phyloP scores from a whole-genome alignment of 2,329 filamentous ascomycete genomes.

The Waltergamsia citrina region DNA sequence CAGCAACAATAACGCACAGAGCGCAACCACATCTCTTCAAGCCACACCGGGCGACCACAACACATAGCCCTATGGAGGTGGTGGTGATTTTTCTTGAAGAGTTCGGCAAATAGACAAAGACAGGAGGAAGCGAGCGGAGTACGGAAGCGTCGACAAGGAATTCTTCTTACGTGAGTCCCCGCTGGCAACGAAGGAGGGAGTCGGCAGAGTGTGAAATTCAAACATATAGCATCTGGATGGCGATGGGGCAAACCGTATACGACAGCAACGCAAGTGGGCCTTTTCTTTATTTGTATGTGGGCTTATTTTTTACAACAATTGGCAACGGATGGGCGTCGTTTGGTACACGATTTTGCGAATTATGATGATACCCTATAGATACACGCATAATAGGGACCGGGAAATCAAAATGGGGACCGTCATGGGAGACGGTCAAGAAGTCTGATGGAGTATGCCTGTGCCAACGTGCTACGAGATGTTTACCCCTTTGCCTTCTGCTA shows the following conservation, averaged over 20 bases:
- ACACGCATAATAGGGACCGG: conserved; percentile 2
- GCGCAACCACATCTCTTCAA: neutral
- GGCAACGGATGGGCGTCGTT: neutral
- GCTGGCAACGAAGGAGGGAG: neutral
- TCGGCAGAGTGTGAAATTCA: neutral
- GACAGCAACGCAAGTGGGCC: neutral
- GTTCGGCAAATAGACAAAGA: neutral
- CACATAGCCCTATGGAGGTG: neutral
- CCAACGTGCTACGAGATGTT: too few species aligned
- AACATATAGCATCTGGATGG: neutral
- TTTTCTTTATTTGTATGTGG: neutral
- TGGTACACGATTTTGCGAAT: neutral
- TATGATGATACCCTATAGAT: conserved; percentile 3
- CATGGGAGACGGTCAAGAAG: too few species aligned
- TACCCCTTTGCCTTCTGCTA: too few species aligned
- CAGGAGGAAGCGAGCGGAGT: neutral
- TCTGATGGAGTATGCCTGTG: too few species aligned
- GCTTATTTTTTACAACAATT: neutral
- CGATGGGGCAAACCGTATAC: neutral
- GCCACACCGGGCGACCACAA: neutral
- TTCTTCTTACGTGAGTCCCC: neutral
- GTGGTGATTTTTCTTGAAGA: neutral
- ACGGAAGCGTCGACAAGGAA: neutral
- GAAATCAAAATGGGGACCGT: neutral
- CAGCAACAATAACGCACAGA: conserved; percentile 3